Base-by-base conservation (phyloP, 805 yeast species). In the Hanseniaspora clermontiae region DNA sequence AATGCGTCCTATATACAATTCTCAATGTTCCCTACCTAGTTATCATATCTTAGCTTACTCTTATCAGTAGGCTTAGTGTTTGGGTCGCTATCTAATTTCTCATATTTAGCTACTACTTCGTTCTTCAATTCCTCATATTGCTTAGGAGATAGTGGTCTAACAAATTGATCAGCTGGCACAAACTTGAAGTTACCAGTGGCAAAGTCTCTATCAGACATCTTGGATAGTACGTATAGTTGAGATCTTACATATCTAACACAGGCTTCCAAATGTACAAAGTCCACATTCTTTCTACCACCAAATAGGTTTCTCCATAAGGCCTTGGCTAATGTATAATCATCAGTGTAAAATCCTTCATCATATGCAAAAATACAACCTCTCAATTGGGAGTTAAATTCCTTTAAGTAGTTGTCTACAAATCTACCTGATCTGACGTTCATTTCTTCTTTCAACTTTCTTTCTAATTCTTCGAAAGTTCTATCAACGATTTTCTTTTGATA, bases 401-500 rank as follows among this genome's bases (percentile, higher is more conserved):
- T 88, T 72, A 89, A 75, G 70, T 90, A 88, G 29, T 82, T 82
- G 63, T 87, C 95, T 56, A 89, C 84, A 51, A 88, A 81, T 64
- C 93, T 76, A 60, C 87, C 87, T 9, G 93, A 83, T 60, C 76
- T 75, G 46, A 93, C 88, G 57, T 86, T 85, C 80, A 91, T 80
- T 67, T 90, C 97, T 61, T 84, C 87, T 57, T 84, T 79, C 69
- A 93, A 75, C 66, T 95, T 81, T 64, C 79, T 73, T 68, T 93
- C 97, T 71, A 93, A 84, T 67, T 93, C 97, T 60, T 81, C 79
- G 73, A 93, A 93, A 47, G 87, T 80, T 61, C 95, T 77, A 68
- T 95, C 96, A 34, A 90, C 86, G 40, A 93, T 71, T 66, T 88
- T 88, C 70, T 90, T 96, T 69, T 93, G 96, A 70, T 90, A 93